Evolutionary conservation across 805 yeast genomes (phyloP).

Genomic region (Danielia oregonensis): DNA sequence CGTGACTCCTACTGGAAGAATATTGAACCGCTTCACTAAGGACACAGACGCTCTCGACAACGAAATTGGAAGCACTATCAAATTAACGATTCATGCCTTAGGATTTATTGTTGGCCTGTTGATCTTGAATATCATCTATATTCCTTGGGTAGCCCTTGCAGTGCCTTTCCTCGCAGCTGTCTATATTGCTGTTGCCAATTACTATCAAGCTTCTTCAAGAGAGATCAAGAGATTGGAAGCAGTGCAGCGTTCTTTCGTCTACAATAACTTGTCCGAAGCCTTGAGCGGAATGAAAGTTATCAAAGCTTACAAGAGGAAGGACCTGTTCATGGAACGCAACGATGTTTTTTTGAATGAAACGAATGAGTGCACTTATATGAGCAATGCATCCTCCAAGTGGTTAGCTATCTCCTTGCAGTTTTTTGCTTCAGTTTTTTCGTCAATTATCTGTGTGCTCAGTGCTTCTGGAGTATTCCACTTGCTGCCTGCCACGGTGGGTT

Average conservation of each 20-base stretch:
- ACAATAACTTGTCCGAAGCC: constrained; percentile 8
- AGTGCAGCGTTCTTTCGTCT: constrained; percentile 7
- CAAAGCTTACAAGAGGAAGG: constrained; percentile 2
- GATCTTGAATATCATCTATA: constrained; percentile 6
- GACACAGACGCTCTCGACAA: constrained; percentile 24
- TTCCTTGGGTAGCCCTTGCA: constrained; percentile 11
- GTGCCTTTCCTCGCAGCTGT: constrained; percentile 3
- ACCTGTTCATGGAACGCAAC: constrained; percentile 2
- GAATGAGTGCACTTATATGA: constrained; percentile 8
- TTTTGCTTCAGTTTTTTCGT: constrained; percentile 47
- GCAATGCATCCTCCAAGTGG: constrained; percentile 22
- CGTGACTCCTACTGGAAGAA: constrained; percentile 24
- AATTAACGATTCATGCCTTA: constrained; percentile 8
- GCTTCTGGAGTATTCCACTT: constrained; percentile 58
- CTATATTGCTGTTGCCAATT: constrained; percentile 1
- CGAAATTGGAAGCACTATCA: constrained; percentile 18
- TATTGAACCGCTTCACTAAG: constrained; percentile 23
- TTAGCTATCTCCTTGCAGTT: constrained; percentile 50
- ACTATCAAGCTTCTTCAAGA: constrained; percentile 8
- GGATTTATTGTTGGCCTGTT: constrained; percentile 1
- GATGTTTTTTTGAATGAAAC: constrained; percentile 1
- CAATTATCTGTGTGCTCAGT: constrained; percentile 56
- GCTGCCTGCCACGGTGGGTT: constrained; percentile 65
- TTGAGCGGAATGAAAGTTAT: constrained; percentile 8
- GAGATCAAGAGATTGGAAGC: constrained; percentile 10